phyloP scores from a whole-genome alignment of 2,329 filamentous ascomycete species.

The Pseudocercospora fuligena region DNA sequence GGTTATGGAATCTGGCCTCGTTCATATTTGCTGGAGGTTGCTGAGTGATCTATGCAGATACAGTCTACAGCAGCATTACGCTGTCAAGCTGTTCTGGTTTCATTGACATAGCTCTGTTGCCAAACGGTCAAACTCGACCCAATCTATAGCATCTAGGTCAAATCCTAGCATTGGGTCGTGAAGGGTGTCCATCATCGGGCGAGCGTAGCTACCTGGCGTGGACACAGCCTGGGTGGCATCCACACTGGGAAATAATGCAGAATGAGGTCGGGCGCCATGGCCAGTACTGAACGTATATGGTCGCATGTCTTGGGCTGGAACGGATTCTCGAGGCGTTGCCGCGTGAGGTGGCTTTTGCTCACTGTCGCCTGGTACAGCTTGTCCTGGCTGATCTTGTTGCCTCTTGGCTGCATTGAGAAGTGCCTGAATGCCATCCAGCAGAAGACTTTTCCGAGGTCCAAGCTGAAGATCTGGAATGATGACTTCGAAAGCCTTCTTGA shows the following conservation, averaged over 20 bases:
- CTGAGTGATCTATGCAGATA: no score
- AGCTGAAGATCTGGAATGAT: constrained; percentile 33
- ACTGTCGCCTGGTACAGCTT: constrained; percentile 11
- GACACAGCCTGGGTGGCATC: constrained; percentile 8
- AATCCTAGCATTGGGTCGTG: constrained; percentile 27
- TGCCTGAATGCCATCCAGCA: constrained; percentile 30
- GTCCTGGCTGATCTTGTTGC: constrained; percentile 23
- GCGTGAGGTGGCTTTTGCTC: constrained; percentile 7
- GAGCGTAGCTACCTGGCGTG: constrained; percentile 9
- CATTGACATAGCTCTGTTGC: constrained; percentile 32
- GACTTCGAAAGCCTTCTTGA: constrained; percentile 31
- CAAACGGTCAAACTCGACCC: constrained; percentile 36
- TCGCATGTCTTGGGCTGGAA: constrained; percentile 13
- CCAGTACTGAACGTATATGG: constrained; percentile 14
- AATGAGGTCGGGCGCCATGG: constrained; percentile 17
- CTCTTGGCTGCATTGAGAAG: constrained; percentile 31
- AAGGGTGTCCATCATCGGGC: constrained; percentile 15
- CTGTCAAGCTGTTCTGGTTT: neutral
- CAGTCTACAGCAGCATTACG: no score
- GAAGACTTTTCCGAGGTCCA: constrained; percentile 25
- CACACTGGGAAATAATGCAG: constrained; percentile 22
- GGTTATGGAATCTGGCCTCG: no score
- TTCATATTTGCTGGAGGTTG: no score
- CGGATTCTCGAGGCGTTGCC: neutral
- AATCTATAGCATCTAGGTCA: constrained; percentile 35